phyloP scores from a whole-genome alignment of 768 basidiomycete genomes.

The Myochromella boudieri region DNA sequence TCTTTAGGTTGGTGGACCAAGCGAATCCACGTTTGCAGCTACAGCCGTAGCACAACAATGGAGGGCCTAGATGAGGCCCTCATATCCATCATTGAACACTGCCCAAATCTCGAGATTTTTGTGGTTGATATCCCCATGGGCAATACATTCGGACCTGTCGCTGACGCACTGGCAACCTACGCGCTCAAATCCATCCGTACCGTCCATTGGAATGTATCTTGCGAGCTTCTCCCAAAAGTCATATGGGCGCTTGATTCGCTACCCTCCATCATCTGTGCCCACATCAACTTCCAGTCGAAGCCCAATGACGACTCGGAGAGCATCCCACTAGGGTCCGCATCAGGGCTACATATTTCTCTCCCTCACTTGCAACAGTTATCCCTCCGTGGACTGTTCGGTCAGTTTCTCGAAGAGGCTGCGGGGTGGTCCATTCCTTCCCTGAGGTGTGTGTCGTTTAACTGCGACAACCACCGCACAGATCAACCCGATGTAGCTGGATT shows the following conservation, averaged over 20 bases:
- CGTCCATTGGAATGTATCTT: constrained; percentile 59
- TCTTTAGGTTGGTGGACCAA: constrained; percentile 71
- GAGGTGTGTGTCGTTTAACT: constrained; percentile 56
- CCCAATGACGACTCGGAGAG: constrained; percentile 32
- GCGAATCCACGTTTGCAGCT: constrained; percentile 67
- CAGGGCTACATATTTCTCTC: constrained; percentile 52
- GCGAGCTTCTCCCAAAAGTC: constrained; percentile 56
- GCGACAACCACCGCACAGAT: constrained; percentile 41
- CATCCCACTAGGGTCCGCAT: constrained; percentile 60
- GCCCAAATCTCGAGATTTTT: constrained; percentile 75
- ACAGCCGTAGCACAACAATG: constrained; percentile 40
- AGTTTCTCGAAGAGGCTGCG: constrained; percentile 67
- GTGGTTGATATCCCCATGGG: constrained; percentile 67
- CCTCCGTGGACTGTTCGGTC: constrained; percentile 56
- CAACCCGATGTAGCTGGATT: constrained; percentile 62
- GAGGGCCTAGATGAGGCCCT: constrained; percentile 55
- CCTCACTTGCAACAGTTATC: constrained; percentile 62
- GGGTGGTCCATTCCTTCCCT: constrained; percentile 70
- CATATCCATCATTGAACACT: constrained; percentile 57
- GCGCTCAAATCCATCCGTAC: constrained; percentile 55
- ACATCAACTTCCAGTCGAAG: constrained; percentile 49
- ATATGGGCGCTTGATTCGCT: constrained; percentile 73
- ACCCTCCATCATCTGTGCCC: constrained; percentile 52
- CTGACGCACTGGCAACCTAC: constrained; percentile 56
- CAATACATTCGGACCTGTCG: constrained; percentile 59